Conservation (phyloP, 192 early-diverging fungal species). For the Coemansia sp. region DNA sequence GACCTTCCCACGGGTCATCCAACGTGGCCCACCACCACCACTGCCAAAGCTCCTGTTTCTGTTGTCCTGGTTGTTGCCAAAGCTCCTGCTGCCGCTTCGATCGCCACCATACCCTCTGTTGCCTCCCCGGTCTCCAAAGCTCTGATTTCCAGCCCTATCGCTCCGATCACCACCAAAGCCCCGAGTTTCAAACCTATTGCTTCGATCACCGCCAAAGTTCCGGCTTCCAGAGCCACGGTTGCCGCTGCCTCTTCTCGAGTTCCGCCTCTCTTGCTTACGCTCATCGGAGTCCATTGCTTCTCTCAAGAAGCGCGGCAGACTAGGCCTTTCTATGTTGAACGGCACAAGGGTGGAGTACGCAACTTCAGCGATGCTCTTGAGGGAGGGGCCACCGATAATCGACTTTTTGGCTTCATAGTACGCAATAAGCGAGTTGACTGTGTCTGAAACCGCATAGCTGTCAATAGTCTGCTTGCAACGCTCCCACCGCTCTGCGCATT, state of each 20-base stretch:
- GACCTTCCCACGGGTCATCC: constrained; percentile 1
- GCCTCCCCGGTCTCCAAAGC: constrained; percentile 8
- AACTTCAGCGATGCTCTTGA: constrained; percentile 22
- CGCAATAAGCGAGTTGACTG: constrained; percentile 52
- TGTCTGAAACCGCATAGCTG: constrained; percentile 28
- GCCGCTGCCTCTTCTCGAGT: not conserved
- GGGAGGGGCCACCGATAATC: constrained; percentile 18
- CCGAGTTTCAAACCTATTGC: not conserved
- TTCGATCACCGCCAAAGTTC: constrained; percentile 4
- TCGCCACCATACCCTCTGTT: constrained; percentile 3
- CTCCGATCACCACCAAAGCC: constrained; percentile 6
- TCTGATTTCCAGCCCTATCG: not conserved
- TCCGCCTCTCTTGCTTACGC: not conserved
- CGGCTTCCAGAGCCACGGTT: not conserved
- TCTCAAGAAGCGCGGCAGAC: constrained; percentile 15
- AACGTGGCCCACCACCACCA: not conserved
- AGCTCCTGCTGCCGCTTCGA: not conserved
- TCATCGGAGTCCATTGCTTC: not conserved
- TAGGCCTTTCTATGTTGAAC: constrained; percentile 28
- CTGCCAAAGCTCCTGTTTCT: not conserved
- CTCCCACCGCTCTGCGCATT: constrained; percentile 38
- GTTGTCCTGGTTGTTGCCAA: not conserved
- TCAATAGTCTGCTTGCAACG: constrained; percentile 16
- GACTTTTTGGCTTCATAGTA: constrained; percentile 25
- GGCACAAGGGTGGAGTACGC: constrained; percentile 13